Conservation (phyloP, 2,329 filamentous ascomycete species). For the Bipolaris oryzae region DNA sequence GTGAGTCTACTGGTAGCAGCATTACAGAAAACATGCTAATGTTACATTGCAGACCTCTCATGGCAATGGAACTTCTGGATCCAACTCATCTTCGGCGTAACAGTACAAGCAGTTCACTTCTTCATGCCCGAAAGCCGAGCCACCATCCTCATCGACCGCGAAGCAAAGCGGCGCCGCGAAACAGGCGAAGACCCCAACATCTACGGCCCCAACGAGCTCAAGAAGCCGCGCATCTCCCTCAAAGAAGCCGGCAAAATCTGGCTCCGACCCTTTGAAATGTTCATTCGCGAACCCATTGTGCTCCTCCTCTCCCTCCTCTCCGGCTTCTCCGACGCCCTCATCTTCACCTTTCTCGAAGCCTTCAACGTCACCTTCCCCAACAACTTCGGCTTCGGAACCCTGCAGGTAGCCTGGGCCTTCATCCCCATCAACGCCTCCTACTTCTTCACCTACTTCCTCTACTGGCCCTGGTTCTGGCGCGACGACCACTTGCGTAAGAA, state of each 20-base stretch:
- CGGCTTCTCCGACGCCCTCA: constrained; percentile 76
- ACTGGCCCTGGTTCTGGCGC: constrained; percentile 56
- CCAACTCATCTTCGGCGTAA: constrained; percentile 76
- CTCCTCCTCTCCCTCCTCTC: constrained; percentile 71
- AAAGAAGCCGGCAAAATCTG: constrained; percentile 55
- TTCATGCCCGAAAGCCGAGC: constrained; percentile 75
- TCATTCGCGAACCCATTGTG: constrained; percentile 75
- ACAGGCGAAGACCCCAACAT: constrained; percentile 63
- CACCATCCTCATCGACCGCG: constrained; percentile 75
- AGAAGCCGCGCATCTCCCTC: constrained; percentile 31
- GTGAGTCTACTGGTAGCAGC: constrained; percentile 9
- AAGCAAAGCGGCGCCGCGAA: constrained; percentile 74
- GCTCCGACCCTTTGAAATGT: constrained; percentile 65
- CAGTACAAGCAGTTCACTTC: constrained; percentile 69
- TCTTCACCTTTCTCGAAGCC: constrained; percentile 77
- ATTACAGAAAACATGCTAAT: constrained; percentile 60
- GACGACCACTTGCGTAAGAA: constrained; percentile 49
- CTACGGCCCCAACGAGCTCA: constrained; percentile 74
- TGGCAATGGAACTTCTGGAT: constrained; percentile 85
- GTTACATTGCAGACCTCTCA: constrained; percentile 44
- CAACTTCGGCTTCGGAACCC: constrained; percentile 63
- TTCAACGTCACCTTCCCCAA: constrained; percentile 70
- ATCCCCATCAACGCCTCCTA: constrained; percentile 65
- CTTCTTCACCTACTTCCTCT: constrained; percentile 64
- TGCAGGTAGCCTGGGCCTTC: constrained; percentile 63